Conservation (phyloP, 352 stramenopile genomes). For the Pythium phragmiticola region DNA sequence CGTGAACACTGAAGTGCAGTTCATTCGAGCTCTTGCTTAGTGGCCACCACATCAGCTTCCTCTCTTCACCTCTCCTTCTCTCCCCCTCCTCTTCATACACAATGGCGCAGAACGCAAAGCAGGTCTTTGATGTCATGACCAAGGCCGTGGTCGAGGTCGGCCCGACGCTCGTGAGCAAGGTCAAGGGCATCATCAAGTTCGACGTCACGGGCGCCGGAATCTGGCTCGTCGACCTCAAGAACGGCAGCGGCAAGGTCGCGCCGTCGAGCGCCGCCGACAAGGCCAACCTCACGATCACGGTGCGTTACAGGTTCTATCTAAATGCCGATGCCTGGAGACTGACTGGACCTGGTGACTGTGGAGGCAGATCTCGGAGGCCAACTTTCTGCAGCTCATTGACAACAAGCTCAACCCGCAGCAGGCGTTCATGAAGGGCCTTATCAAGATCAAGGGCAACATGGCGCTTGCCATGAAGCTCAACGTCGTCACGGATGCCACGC, state of each 20-base stretch:
- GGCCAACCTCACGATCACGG: conserved; percentile 73
- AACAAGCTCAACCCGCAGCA: conserved; percentile 92
- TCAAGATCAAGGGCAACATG: conserved; percentile 97
- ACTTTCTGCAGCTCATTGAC: conserved; percentile 77
- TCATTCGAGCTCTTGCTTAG: conserved; percentile 22
- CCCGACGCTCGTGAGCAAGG: conserved; percentile 64
- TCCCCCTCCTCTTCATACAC: background rate
- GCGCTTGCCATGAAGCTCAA: conserved; percentile 93
- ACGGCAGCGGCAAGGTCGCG: conserved; percentile 62
- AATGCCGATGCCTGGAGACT: background rate
- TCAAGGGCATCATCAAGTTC: conserved; percentile 84
- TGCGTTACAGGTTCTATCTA: conserved; percentile 8
- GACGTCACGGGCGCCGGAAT: conserved; percentile 61
- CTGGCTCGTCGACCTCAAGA: conserved; percentile 83
- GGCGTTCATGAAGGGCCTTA: conserved; percentile 93
- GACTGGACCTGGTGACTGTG: background rate
- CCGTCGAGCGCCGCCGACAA: conserved; percentile 47
- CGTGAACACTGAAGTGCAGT: conserved; percentile 13
- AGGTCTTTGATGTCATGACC: conserved; percentile 74
- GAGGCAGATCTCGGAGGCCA: conserved; percentile 57
- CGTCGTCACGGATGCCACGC: conserved; percentile 82
- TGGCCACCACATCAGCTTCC: background rate
- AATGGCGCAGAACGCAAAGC: conserved; percentile 45
- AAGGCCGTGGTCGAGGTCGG: conserved; percentile 66
- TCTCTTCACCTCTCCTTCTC: background rate